A percentile compares a stretch with the other conserved stretches of the same genome.
Evolutionary conservation across 345 rosid species (phyloP).

Genomic region (Dovyalis caffra): DNA sequence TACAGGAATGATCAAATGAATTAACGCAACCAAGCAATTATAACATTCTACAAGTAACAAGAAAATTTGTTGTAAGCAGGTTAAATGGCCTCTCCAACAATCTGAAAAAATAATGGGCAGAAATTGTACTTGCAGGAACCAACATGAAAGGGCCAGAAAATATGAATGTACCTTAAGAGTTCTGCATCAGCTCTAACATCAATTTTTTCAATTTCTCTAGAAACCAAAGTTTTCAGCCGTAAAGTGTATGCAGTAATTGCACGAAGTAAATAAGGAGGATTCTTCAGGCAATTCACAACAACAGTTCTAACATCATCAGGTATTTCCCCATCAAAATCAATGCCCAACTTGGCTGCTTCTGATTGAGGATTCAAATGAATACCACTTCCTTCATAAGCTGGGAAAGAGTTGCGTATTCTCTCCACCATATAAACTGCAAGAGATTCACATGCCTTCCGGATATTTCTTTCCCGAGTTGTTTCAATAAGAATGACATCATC

Average conservation of each 20-base stretch:
- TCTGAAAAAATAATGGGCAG: background rate
- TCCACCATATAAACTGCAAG: constrained; percentile 71
- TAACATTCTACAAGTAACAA: background rate
- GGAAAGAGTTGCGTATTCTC: constrained; percentile 66
- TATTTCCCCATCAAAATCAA: constrained; percentile 80
- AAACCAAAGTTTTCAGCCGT: constrained; percentile 60
- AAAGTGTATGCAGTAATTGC: constrained; percentile 69
- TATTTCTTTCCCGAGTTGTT: constrained; percentile 68
- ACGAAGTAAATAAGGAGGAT: constrained; percentile 78
- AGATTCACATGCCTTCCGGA: constrained; percentile 82
- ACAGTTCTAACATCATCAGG: constrained; percentile 71
- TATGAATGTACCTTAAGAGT: constrained; percentile 50
- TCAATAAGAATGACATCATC: constrained; percentile 88
- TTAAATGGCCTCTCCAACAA: background rate
- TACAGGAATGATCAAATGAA: background rate
- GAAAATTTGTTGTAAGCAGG: background rate
- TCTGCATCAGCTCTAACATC: constrained; percentile 96
- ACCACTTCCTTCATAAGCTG: constrained; percentile 91
- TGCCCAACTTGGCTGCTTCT: constrained; percentile 72
- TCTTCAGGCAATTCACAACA: constrained; percentile 57
- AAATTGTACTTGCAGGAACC: background rate
- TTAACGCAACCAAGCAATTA: background rate
- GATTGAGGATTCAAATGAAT: constrained; percentile 69
- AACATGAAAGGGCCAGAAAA: constrained; percentile 2
- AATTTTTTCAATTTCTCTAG: constrained; percentile 79